Conservation (phyloP, 768 basidiomycete genomes). For the Amanita polypyramis region DNA sequence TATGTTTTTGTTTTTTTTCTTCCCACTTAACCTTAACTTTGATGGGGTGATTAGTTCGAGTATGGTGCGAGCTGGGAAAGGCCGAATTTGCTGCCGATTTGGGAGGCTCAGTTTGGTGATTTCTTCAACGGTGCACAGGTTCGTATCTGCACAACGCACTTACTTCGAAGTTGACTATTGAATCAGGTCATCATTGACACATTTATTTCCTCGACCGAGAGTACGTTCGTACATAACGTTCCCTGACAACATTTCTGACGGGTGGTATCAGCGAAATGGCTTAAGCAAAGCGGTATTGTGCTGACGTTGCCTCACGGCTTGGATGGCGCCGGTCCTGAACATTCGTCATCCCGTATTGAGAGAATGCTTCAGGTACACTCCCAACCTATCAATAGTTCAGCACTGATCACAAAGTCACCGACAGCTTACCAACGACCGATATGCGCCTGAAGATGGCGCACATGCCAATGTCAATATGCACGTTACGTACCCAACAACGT, state of each 20-base stretch:
- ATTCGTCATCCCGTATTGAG: conserved; percentile 83
- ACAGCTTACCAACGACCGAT: conserved; percentile 72
- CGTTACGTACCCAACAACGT: conserved; percentile 77
- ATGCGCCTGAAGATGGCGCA: conserved; percentile 21
- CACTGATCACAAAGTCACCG: too few relatives aligned
- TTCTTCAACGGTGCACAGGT: conserved; percentile 83
- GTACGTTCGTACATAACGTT: conserved; percentile 32
- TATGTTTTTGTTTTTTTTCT: conserved; percentile 23
- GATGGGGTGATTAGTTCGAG: conserved; percentile 51
- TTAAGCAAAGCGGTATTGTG: conserved; percentile 82
- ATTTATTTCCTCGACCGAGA: conserved; percentile 75
- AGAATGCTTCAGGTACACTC: conserved; percentile 71
- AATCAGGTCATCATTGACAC: conserved; percentile 72
- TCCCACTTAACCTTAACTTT: not conserved
- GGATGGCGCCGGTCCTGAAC: conserved; percentile 90
- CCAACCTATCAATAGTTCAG: not conserved
- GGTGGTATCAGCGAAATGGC: conserved; percentile 68
- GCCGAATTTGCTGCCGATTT: conserved; percentile 73
- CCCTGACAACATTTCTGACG: not conserved
- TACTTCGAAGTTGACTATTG: not conserved
- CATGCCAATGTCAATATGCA: conserved; percentile 70
- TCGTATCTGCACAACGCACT: conserved; percentile 13
- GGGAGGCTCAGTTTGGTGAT: conserved; percentile 90
- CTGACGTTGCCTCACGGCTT: conserved; percentile 83
- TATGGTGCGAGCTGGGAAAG: conserved; percentile 87